Conservation (phyloP, 345 rosid species). For the Lagerstroemia speciosa region DNA sequence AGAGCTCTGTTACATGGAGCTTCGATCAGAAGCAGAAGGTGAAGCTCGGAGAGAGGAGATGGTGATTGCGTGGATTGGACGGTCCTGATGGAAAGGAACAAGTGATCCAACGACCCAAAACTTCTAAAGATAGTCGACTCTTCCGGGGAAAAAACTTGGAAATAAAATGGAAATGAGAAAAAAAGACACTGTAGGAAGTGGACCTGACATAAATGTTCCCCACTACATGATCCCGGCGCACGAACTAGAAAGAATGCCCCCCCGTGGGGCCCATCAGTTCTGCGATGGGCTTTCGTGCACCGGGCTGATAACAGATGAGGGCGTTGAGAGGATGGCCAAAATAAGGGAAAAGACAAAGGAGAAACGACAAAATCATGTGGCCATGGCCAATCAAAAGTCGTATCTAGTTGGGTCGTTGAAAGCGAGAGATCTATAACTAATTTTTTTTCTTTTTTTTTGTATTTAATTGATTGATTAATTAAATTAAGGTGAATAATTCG, state of each 20-base stretch:
- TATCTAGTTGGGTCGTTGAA: slow-evolving; percentile 2
- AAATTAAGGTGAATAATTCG: too few relatives aligned
- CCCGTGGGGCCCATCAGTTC: background rate
- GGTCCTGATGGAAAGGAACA: background rate
- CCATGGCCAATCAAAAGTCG: background rate
- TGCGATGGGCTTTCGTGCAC: background rate
- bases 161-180: background rate
- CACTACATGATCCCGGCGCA: background rate
- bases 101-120: background rate
- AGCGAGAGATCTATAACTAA: background rate
- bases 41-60: background rate
- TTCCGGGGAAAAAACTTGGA: background rate
- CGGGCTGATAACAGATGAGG: background rate
- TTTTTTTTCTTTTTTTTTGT: background rate
- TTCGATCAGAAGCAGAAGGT: background rate
- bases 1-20: background rate
- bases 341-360: background rate
- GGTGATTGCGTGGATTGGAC: slow-evolving; percentile 2
- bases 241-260: background rate
- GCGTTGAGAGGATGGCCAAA: background rate
- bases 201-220: too few relatives aligned
- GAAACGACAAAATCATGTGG: background rate
- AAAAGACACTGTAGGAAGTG: too few relatives aligned
- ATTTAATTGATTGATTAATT: background rate
- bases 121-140: background rate